A percentile compares a stretch with the other conserved stretches of the same genome.
phyloP scores from a whole-genome alignment of 1,284 basidiomycete genomes.

The Gymnopus androsaceus region DNA sequence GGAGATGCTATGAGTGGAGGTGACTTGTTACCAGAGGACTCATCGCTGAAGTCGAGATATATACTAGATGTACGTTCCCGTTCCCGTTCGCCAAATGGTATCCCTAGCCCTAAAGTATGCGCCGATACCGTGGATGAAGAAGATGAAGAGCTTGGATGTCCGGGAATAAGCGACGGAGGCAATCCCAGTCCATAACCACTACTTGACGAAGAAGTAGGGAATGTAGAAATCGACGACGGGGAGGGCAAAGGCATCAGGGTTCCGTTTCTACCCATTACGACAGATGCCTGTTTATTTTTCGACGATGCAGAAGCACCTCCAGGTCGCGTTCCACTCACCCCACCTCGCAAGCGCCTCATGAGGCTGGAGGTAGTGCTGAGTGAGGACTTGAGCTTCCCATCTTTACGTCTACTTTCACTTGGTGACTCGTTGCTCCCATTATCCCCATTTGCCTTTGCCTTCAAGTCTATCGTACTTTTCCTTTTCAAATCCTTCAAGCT shows the following conservation, averaged over 20 bases:
- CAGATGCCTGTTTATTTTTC: background rate
- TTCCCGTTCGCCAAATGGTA: background rate
- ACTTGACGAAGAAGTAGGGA: background rate
- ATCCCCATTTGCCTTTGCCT: constrained; percentile 7
- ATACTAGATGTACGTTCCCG: constrained; percentile 12
- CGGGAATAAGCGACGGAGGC: constrained; percentile 11
- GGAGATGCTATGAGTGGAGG: constrained; percentile 3
- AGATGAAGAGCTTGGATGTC: background rate
- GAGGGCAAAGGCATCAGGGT: constrained; percentile 9
- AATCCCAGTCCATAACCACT: background rate
- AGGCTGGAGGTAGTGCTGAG: constrained; percentile 13
- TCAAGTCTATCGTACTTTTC: constrained; percentile 24
- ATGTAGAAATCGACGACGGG: background rate
- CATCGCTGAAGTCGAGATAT: constrained; percentile 19
- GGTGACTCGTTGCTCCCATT: background rate
- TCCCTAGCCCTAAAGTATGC: constrained; percentile 7
- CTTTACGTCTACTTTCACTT: background rate
- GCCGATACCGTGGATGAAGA: constrained; percentile 1
- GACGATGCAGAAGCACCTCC: constrained; percentile 13
- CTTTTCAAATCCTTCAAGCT: constrained; percentile 39
- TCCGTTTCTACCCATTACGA: constrained; percentile 6
- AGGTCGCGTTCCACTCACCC: constrained; percentile 33
- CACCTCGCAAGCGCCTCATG: constrained; percentile 35
- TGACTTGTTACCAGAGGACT: background rate
- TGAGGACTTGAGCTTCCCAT: constrained; percentile 10